These are phyloP conservation scores for Chlorella sp. DNA, from an alignment of 139 green algal genomes.

Conservation along the genomic window DNA sequence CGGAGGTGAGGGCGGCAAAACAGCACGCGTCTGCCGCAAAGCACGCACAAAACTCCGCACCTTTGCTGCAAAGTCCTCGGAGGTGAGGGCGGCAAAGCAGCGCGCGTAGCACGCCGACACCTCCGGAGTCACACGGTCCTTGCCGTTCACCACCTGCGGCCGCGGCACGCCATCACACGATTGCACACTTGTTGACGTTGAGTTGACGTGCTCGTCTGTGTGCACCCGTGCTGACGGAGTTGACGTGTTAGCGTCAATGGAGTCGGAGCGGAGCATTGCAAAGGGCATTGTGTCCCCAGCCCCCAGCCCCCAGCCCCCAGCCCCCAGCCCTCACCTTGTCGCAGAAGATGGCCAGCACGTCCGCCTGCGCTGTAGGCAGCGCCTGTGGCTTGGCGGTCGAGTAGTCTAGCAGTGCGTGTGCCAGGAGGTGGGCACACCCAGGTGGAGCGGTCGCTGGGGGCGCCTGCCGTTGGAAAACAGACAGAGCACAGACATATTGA, in stretches of 20 bases:
- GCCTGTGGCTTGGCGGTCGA: background rate
- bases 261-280: no score
- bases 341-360: slow-evolving; percentile 4
- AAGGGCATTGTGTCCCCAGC: no score
- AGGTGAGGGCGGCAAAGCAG: background rate
- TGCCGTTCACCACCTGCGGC: slow-evolving; percentile 2
- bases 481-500: no score
- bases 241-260: no score
- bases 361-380: background rate
- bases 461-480: no score
- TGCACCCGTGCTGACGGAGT: background rate
- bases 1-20: background rate
- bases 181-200: background rate
- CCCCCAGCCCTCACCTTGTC: background rate
- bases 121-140: background rate
- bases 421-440: background rate
- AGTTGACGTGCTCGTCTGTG: background rate
- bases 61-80: background rate
- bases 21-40: background rate
- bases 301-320: background rate
- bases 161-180: background rate
- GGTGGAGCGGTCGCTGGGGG: no score
- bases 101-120: slow-evolving; percentile 1
- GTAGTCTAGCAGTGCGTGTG: background rate
- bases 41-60: slow-evolving; percentile 2